Percentiles rank a stretch among this genome's conserved stretches.
Conservation (phyloP, 768 basidiomycete species). For the Termitomyces sp. region DNA sequence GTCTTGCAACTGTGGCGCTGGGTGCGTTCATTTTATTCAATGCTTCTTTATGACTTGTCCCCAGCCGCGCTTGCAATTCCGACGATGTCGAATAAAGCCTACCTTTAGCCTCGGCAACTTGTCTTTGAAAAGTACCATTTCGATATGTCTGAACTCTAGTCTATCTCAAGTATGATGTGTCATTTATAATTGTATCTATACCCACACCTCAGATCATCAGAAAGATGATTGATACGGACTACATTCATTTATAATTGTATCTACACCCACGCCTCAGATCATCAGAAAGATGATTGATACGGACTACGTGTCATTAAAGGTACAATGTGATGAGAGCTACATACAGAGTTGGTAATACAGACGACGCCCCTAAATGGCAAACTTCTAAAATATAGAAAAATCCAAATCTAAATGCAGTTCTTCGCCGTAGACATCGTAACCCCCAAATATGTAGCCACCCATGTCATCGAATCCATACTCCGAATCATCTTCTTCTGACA, state of each 20-base stretch:
- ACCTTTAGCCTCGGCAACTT: neutral
- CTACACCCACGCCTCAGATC: neutral
- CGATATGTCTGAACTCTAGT: neutral
- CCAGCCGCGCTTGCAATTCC: slow-evolving; percentile 55
- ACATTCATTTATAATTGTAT: neutral
- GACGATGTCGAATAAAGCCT: slow-evolving; percentile 40
- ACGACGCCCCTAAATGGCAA: neutral
- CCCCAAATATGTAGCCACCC: slow-evolving; percentile 10
- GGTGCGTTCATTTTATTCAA: slow-evolving; percentile 23
- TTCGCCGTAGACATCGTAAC: slow-evolving; percentile 6
- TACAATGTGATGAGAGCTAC: too few relatives aligned
- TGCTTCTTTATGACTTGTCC: neutral
- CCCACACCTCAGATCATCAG: neutral
- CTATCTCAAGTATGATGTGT: neutral
- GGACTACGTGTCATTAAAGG: too few relatives aligned
- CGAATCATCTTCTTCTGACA: slow-evolving; percentile 10
- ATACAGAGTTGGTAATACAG: neutral
- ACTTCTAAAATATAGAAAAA: neutral
- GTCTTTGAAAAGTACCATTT: neutral
- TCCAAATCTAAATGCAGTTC: slow-evolving; percentile 6
- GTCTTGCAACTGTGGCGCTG: slow-evolving; percentile 47
- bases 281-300: neutral
- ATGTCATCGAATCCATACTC: slow-evolving; percentile 13
- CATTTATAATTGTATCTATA: neutral
- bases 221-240: neutral